Conservation (phyloP, 805 yeast species). For the Pichia membranifaciens region DNA sequence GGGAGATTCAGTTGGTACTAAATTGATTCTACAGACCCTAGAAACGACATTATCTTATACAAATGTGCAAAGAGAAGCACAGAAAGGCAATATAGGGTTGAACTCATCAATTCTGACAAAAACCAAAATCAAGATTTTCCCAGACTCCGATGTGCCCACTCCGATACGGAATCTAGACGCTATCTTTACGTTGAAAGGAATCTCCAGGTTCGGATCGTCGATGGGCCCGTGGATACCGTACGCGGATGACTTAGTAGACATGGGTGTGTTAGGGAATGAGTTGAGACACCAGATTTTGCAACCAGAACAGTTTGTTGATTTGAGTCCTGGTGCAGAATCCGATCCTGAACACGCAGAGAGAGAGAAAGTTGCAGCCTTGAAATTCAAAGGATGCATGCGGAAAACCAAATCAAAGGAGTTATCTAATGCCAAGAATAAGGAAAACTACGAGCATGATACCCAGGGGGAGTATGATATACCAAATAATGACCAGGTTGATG, state of each 20-base stretch:
- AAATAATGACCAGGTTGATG: slow-evolving; percentile 13
- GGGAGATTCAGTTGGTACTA: slow-evolving; percentile 40
- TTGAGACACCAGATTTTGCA: slow-evolving; percentile 37
- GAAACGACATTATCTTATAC: slow-evolving; percentile 42
- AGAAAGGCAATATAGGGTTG: not conserved
- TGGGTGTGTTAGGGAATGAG: slow-evolving; percentile 50
- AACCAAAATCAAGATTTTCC: slow-evolving; percentile 5
- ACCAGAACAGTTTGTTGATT: slow-evolving; percentile 22
- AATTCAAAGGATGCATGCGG: slow-evolving; percentile 59
- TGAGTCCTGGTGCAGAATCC: slow-evolving; percentile 8
- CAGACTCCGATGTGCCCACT: slow-evolving; percentile 7
- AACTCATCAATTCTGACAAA: not conserved
- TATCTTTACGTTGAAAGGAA: slow-evolving; percentile 54
- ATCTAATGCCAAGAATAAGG: slow-evolving; percentile 6
- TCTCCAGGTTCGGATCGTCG: slow-evolving; percentile 54
- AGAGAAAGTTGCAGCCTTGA: slow-evolving; percentile 42
- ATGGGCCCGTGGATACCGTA: slow-evolving; percentile 71
- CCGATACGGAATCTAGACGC: slow-evolving; percentile 46
- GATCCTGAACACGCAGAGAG: slow-evolving; percentile 19
- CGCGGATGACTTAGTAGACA: slow-evolving; percentile 62
- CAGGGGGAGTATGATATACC: not conserved
- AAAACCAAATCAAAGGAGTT: slow-evolving; percentile 24
- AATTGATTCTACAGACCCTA: slow-evolving; percentile 55
- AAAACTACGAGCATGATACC: not conserved
- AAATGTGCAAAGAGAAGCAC: not conserved